A percentile compares a stretch with the other conserved stretches of the same genome.
phyloP scores from a whole-genome alignment of 2,329 filamentous ascomycete species.

The Thyridium curvatum region DNA sequence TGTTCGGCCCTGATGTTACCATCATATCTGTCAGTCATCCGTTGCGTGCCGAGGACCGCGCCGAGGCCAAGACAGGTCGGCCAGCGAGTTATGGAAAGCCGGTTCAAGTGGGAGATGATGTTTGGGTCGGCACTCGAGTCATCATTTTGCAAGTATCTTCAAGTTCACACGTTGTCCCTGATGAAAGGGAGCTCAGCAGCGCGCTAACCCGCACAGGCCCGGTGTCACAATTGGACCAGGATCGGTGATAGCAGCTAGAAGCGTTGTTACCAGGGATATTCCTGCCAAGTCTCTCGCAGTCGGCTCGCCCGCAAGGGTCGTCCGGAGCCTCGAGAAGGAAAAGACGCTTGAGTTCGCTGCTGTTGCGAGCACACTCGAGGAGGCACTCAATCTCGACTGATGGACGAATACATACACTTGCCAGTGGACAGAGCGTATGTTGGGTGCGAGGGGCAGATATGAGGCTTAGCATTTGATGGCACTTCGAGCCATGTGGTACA shows the following conservation, averaged over 20 bases:
- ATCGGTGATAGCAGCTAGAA: constrained; percentile 21
- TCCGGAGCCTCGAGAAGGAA: constrained; percentile 6
- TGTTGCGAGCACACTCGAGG: too few species aligned
- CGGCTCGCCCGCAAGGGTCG: constrained; percentile 18
- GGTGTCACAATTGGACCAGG: constrained; percentile 20
- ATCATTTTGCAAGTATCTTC: constrained; percentile 21
- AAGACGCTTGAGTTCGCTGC: too few species aligned
- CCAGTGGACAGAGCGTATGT: too few species aligned
- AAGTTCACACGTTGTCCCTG: background rate
- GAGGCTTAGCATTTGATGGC: too few species aligned
- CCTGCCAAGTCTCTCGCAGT: constrained; percentile 16
- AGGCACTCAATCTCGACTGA: too few species aligned
- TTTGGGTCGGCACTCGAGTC: constrained; percentile 31
- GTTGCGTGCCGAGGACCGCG: constrained; percentile 15
- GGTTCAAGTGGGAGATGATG: constrained; percentile 22
- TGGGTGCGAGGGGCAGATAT: too few species aligned
- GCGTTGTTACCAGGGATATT: constrained; percentile 18
- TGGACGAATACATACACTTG: too few species aligned
- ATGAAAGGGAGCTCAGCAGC: constrained; percentile 1
- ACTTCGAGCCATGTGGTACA: too few species aligned
- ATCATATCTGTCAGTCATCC: constrained; percentile 22
- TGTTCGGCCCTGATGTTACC: constrained; percentile 21
- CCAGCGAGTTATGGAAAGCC: too few species aligned
- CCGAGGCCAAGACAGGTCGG: constrained; percentile 15
- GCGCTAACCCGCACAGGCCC: constrained; percentile 5